phyloP scores from a whole-genome alignment of 176 grass and related monocot species.

The Eleusine coracana region DNA sequence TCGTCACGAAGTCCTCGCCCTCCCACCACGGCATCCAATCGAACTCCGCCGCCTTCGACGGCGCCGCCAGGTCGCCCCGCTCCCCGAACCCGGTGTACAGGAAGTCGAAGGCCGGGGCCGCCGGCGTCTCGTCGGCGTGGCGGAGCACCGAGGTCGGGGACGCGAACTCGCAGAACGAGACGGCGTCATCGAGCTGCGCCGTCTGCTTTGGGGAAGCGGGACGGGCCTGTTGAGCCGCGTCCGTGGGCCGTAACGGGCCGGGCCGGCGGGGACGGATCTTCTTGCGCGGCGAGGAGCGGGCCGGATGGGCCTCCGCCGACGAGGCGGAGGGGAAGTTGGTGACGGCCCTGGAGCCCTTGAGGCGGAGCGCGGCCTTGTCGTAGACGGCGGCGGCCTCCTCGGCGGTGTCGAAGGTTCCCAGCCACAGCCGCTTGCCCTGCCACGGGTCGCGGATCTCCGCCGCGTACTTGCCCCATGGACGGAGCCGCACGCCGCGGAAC shows the following conservation, averaged over 20 bases:
- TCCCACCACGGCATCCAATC: constrained; percentile 56
- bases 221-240: no score
- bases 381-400: constrained; percentile 80
- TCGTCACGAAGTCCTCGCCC: constrained; percentile 46
- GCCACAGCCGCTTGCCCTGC: constrained; percentile 74
- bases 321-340: constrained; percentile 36
- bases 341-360: constrained; percentile 57
- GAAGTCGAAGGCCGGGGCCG: constrained; percentile 43
- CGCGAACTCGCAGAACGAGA: constrained; percentile 39
- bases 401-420: constrained; percentile 92
- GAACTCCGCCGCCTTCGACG: constrained; percentile 44
- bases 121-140: constrained; percentile 17
- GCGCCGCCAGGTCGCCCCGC: constrained; percentile 29
- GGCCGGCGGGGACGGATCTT: neutral
- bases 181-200: neutral
- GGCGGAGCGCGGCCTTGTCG: constrained; percentile 56
- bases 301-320: neutral
- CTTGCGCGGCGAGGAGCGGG: neutral
- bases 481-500: constrained; percentile 58
- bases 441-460: constrained; percentile 74
- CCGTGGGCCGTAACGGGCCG: neutral
- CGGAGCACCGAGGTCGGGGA: constrained; percentile 56
- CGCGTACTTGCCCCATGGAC: constrained; percentile 66
- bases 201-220: no score
- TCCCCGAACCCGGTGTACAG: constrained; percentile 42